Evolutionary conservation across 2,329 filamentous ascomycete genomes (phyloP).

Genomic region (Xylariomycetidae sp.): DNA sequence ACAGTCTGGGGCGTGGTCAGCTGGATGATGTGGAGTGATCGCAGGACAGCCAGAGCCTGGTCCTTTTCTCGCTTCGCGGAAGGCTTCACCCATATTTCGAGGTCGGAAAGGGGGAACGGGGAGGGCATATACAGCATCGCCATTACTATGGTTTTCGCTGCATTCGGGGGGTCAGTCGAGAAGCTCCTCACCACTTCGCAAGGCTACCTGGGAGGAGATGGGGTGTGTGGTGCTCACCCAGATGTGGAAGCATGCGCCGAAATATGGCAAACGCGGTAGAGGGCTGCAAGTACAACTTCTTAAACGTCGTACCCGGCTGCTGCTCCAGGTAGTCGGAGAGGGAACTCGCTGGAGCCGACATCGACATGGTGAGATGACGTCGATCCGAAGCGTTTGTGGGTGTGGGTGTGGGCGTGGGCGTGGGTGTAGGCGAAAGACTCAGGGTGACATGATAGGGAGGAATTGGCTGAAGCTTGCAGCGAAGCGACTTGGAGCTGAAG

Average conservation of each 20-base stretch:
- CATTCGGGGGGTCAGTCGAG: too few relatives aligned
- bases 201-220: constrained; percentile 1
- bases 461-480: too few relatives aligned
- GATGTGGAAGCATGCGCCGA: constrained; percentile 89
- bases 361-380: constrained; percentile 12
- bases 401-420: too few relatives aligned
- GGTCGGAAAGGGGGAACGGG: constrained; percentile 71
- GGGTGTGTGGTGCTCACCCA: constrained; percentile 55
- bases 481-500: too few relatives aligned
- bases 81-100: constrained; percentile 82
- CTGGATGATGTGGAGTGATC: constrained; percentile 83
- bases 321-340: constrained; percentile 90
- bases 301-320: constrained; percentile 83
- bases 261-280: constrained; percentile 95
- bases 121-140: constrained; percentile 85
- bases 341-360: constrained; percentile 32
- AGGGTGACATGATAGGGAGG: too few relatives aligned
- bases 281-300: constrained; percentile 89
- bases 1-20: constrained; percentile 66
- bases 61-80: constrained; percentile 66
- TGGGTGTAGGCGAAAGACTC: too few relatives aligned
- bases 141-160: constrained; percentile 95
- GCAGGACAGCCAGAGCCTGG: constrained; percentile 74
- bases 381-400: too few relatives aligned
- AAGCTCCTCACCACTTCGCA: too few relatives aligned